Conservation (phyloP, 352 stramenopile species). For the Pythium phragmitis region DNA sequence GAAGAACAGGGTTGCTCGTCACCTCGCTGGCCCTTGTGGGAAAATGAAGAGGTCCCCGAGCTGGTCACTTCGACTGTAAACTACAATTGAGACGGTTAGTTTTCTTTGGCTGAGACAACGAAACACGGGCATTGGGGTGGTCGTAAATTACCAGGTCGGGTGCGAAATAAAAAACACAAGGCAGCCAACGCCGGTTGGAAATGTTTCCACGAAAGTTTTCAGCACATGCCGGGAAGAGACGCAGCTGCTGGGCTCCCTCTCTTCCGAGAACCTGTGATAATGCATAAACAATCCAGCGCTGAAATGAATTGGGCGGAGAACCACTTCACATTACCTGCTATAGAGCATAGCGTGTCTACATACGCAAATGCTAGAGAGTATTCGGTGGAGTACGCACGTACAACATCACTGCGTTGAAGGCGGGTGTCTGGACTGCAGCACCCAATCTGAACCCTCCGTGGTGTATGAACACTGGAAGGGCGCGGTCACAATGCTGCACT, state of each 20-base stretch:
- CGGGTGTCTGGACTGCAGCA: too few species aligned
- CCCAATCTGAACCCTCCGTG: too few species aligned
- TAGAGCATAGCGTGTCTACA: background rate
- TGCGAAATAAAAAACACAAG: background rate
- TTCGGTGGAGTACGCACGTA: too few species aligned
- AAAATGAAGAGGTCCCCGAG: background rate
- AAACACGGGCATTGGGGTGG: background rate
- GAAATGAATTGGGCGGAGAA: background rate
- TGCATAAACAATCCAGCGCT: slow-evolving; percentile 2
- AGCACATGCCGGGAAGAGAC: slow-evolving; percentile 5
- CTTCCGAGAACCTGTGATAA: background rate
- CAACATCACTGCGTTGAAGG: too few species aligned
- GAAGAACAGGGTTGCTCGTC: background rate
- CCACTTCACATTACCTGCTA: background rate
- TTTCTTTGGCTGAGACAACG: background rate
- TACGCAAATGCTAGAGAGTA: background rate
- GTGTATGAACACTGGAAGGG: too few species aligned
- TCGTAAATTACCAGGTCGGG: background rate
- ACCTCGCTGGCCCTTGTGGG: background rate
- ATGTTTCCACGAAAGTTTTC: slow-evolving; percentile 17
- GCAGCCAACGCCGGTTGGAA: background rate
- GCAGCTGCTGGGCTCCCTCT: slow-evolving; percentile 2
- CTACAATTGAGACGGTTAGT: slow-evolving; percentile 1
- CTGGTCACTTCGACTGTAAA: background rate
- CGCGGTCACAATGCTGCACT: too few species aligned